A percentile compares a stretch with the other conserved stretches of the same genome.
These are phyloP conservation scores for Coniferiporia weirii DNA, from an alignment of 1,284 basidiomycete genomes.

Conservation along the genomic window DNA sequence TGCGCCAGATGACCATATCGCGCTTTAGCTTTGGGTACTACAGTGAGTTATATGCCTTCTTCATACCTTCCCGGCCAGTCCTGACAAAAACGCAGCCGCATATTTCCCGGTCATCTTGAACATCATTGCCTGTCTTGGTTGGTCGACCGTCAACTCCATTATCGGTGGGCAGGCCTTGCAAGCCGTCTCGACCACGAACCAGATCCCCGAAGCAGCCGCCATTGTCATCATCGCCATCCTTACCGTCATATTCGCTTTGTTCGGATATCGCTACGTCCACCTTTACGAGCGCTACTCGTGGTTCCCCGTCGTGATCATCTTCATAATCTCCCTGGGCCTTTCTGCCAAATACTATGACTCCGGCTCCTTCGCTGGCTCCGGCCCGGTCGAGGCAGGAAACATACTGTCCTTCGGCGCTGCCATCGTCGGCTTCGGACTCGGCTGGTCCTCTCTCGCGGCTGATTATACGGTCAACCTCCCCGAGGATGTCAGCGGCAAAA, in stretches of 20 bases:
- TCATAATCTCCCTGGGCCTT: conserved; percentile 31
- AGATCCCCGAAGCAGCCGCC: conserved; percentile 29
- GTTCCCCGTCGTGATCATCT: conserved; percentile 31
- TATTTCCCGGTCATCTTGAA: conserved; percentile 27
- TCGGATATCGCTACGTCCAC: conserved; percentile 39
- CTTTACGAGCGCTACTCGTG: conserved; percentile 35
- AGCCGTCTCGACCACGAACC: conserved; percentile 25
- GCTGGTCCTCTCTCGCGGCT: conserved; percentile 26
- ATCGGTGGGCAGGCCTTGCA: conserved; percentile 29
- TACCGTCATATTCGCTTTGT: conserved; percentile 34
- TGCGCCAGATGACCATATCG: conserved; percentile 34
- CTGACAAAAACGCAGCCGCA: conserved; percentile 12
- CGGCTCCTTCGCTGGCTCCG: conserved; percentile 22
- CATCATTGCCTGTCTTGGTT: conserved; percentile 30
- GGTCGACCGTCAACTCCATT: conserved; percentile 34
- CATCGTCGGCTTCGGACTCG: conserved; percentile 27
- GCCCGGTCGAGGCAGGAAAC: conserved; percentile 24
- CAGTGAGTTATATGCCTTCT: conserved; percentile 11
- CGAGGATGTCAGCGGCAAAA: conserved; percentile 25
- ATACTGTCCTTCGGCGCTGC: conserved; percentile 27
- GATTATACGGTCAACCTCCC: conserved; percentile 33
- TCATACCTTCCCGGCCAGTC: background rate
- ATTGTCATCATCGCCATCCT: conserved; percentile 33
- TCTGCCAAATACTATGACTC: conserved; percentile 25
- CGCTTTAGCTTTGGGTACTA: conserved; percentile 30